Percentiles rank a stretch among this genome's conserved stretches.
Evolutionary conservation across 1,139 yeast genomes (phyloP).

Genomic region (Nakaseomyces glabratus): DNA sequence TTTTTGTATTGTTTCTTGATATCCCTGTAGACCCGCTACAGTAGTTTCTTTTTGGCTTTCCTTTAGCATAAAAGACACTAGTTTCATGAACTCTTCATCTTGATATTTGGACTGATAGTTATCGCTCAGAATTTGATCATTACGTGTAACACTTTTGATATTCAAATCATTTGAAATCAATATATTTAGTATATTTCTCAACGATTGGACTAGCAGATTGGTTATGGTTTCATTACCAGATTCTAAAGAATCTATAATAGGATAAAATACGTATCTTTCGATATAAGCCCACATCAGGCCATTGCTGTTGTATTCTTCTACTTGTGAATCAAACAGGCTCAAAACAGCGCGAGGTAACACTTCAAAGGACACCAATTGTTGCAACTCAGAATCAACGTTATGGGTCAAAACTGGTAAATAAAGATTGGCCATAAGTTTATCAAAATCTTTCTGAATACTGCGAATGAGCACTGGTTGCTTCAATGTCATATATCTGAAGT

Average conservation of each 20-base stretch:
- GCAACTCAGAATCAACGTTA: slow-evolving; percentile 17
- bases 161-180: slow-evolving; percentile 1
- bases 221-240: background rate
- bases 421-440: slow-evolving; percentile 12
- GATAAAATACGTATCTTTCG: slow-evolving; percentile 1
- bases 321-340: background rate
- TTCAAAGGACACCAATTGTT: slow-evolving; percentile 16
- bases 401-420: slow-evolving; percentile 17
- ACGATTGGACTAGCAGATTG: background rate
- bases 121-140: slow-evolving; percentile 1
- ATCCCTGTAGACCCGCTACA: slow-evolving; percentile 6
- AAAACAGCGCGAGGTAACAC: slow-evolving; percentile 11
- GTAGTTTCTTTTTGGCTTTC: background rate
- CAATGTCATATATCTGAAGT: slow-evolving; percentile 23
- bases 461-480: slow-evolving; percentile 13
- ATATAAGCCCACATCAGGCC: slow-evolving; percentile 5
- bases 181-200: background rate
- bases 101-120: slow-evolving; percentile 3
- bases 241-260: slow-evolving; percentile 1
- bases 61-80: background rate
- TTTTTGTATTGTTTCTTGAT: slow-evolving; percentile 4
- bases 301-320: background rate
- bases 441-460: slow-evolving; percentile 13
- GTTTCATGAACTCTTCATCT: slow-evolving; percentile 3
- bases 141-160: slow-evolving; percentile 1